These are phyloP conservation scores for Populus hybrid DNA, from an alignment of 441 rosid species.

Conservation along the genomic window DNA sequence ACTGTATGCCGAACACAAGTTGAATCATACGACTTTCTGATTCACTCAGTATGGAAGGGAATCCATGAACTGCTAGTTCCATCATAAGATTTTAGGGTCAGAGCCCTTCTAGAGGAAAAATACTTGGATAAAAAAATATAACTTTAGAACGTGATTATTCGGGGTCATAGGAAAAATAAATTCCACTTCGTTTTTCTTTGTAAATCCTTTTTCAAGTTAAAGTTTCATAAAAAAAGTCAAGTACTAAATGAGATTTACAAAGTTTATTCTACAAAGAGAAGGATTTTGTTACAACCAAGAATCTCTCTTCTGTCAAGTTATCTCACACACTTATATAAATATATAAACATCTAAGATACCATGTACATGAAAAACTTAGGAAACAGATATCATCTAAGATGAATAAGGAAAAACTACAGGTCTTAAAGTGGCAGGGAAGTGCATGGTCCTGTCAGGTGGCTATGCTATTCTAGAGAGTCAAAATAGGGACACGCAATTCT, in stretches of 20 bases:
- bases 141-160: background rate
- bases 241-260: background rate
- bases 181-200: background rate
- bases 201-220: background rate
- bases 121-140: background rate
- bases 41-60: background rate
- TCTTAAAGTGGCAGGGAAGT: background rate
- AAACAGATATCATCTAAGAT: background rate
- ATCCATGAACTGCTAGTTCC: background rate
- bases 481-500: background rate
- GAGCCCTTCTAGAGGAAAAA: constrained; percentile 4
- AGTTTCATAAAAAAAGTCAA: background rate
- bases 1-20: background rate
- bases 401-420: background rate
- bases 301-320: constrained; percentile 7
- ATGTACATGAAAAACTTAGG: background rate
- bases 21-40: background rate
- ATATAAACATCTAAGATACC: constrained; percentile 9
- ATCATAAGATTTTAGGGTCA: background rate
- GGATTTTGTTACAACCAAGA: constrained; percentile 12
- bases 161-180: background rate
- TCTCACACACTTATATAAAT: constrained; percentile 10
- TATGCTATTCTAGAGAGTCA: constrained; percentile 8
- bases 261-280: constrained; percentile 4
- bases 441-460: background rate